Conservation (phyloP, 495 filamentous ascomycete species). For the Hyphodiscus hymeniophilus region DNA sequence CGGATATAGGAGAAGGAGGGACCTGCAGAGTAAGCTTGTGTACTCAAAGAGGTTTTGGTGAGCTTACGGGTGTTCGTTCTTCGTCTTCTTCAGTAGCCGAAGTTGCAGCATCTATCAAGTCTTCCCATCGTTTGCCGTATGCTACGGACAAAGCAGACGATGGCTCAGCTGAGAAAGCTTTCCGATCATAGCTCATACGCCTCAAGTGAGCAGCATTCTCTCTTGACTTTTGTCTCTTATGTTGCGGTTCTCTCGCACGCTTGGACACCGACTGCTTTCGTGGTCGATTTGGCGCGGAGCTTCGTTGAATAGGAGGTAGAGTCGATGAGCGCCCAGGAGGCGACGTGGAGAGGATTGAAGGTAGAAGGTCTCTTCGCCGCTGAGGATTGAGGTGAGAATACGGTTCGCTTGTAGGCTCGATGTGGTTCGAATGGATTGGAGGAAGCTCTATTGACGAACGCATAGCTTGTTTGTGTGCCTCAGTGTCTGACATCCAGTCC, state of each 20-base stretch:
- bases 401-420: slow-evolving; percentile 62
- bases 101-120: slow-evolving; percentile 84
- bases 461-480: slow-evolving; percentile 45
- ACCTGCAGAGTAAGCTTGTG: slow-evolving; percentile 39
- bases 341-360: slow-evolving; percentile 71
- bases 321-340: slow-evolving; percentile 83
- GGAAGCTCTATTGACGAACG: slow-evolving; percentile 59
- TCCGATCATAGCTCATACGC: slow-evolving; percentile 66
- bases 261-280: slow-evolving; percentile 81
- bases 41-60: background rate
- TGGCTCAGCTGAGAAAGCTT: slow-evolving; percentile 79
- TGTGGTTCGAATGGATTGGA: slow-evolving; percentile 46
- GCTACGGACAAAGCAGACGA: slow-evolving; percentile 67
- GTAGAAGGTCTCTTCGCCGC: slow-evolving; percentile 63
- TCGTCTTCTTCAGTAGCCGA: slow-evolving; percentile 87
- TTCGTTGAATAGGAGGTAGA: slow-evolving; percentile 68
- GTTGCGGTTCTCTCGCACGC: slow-evolving; percentile 60
- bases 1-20: slow-evolving; percentile 56
- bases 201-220: slow-evolving; percentile 39
- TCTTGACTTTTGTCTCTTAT: slow-evolving; percentile 63
- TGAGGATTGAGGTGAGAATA: slow-evolving; percentile 53
- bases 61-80: slow-evolving; percentile 70
- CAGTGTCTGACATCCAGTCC: slow-evolving; percentile 37
- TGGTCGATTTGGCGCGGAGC: slow-evolving; percentile 47
- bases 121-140: slow-evolving; percentile 87